Percentiles rank a stretch among this genome's conserved stretches.
Evolutionary conservation across 2,329 filamentous ascomycete species (phyloP).

Genomic region (Xylariales sp.): DNA sequence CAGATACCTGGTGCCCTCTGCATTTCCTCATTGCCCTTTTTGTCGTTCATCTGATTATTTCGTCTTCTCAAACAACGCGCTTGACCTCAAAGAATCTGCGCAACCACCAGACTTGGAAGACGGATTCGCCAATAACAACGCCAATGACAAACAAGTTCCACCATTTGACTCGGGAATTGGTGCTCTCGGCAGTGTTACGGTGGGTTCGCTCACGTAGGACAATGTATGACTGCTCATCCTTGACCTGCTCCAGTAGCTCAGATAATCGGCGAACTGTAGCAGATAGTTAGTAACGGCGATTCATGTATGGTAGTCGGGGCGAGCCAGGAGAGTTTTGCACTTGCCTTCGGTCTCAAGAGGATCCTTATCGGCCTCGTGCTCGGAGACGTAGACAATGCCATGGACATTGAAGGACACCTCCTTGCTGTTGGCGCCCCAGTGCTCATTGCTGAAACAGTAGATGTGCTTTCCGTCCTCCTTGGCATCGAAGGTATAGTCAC

Average conservation of each 20-base stretch:
- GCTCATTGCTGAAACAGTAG: conserved; percentile 99
- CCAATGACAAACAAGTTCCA: conserved; percentile 97
- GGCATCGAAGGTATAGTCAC: conserved; percentile 90
- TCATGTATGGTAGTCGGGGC: too few relatives aligned
- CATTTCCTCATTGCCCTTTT: too few relatives aligned
- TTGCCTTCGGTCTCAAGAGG: conserved; percentile 87
- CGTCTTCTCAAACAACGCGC: conserved; percentile 61
- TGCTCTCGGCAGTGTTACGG: conserved; percentile 98
- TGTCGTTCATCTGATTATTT: too few relatives aligned
- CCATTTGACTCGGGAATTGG: conserved; percentile 97
- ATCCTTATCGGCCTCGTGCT: conserved; percentile 77
- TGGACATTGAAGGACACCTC: conserved; percentile 99
- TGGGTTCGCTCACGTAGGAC: conserved; percentile 92
- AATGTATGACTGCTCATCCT: conserved; percentile 98
- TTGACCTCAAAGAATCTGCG: conserved; percentile 95
- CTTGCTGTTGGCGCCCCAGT: conserved; percentile 94
- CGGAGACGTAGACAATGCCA: conserved; percentile 94
- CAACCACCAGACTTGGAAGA: conserved; percentile 99
- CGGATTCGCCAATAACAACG: conserved; percentile 82
- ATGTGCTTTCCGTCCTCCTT: conserved; percentile 80
- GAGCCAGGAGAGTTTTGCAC: too few relatives aligned
- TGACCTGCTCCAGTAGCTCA: conserved; percentile 84
- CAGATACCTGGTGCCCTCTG: too few relatives aligned
- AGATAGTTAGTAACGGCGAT: conserved; percentile 8
- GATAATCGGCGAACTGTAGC: conserved; percentile 71